These are phyloP conservation scores for Oenanthe javanica DNA, from an alignment of 140 eudicot species.

Conservation along the genomic window DNA sequence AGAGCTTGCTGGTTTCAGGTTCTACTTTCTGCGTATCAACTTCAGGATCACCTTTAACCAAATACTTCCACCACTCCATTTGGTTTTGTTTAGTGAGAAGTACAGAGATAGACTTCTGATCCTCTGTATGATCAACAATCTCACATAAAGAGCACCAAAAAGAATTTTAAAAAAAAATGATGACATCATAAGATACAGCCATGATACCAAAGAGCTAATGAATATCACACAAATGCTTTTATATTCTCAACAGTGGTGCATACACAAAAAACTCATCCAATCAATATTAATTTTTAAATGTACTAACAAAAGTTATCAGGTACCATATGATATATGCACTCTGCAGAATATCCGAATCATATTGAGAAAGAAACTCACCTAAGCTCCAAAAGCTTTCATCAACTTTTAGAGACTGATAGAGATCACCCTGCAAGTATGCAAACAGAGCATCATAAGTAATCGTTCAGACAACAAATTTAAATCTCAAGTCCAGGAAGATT, in stretches of 20 bases:
- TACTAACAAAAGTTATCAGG: background rate
- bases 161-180: background rate
- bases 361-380: conserved; percentile 28
- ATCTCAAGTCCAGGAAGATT: background rate
- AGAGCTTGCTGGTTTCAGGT: conserved; percentile 78
- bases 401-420: conserved; percentile 62
- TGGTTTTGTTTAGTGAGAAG: conserved; percentile 77
- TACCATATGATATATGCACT: too few species aligned
- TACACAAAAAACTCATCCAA: background rate
- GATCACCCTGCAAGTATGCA: conserved; percentile 53
- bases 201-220: background rate
- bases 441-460: background rate
- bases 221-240: background rate
- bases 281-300: background rate
- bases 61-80: conserved; percentile 91
- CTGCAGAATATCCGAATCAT: background rate
- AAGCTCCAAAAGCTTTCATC: conserved; percentile 88
- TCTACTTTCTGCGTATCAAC: conserved; percentile 85
- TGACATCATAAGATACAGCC: background rate
- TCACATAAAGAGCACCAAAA: background rate
- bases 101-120: conserved; percentile 52
- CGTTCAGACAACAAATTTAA: background rate
- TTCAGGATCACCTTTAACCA: conserved; percentile 88
- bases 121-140: conserved; percentile 46
- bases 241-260: background rate